Base-by-base conservation (phyloP, 305 asterid species). In the Plantago lanceolata region DNA sequence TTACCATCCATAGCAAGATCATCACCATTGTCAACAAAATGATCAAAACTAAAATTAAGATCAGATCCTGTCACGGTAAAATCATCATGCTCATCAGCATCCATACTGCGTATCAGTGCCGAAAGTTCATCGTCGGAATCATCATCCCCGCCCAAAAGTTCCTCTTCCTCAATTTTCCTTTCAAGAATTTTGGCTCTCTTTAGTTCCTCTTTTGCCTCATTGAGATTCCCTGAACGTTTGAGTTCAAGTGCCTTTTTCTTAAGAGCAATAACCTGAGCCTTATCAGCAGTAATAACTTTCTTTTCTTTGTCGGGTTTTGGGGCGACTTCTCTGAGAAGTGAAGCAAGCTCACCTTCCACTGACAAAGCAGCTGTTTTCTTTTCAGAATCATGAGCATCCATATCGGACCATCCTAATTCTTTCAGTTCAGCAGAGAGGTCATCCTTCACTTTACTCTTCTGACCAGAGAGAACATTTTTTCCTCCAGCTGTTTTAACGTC, bases 331-430 rank as follows among this genome's bases (percentile, higher is more conserved):
- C 84, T 81, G 16, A 86, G 75, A 64, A 94, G 90, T 5, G 86
- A 76, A 63, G 94, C 83, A 62, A 94, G 86, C 75, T 94, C 99
- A 65, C 99, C 87, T 78, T 90, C 99, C 74, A 94, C 61, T 66
- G 81, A 76, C 78, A 76, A 29, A 43, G 69, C 70, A 48, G 79
- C 80, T 2, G 93, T 84, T 76, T 56, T 82, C 72, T 79, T 88
- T 44, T 81, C 95, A 57, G 83, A 75, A 57, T 68, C 81, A 58
- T 54, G 87, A 59, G 90, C 82, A 76, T 94, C 99, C 68, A 72
- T 37, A 72, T 94, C 99, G 15, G 96, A 90, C 99, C 99, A 94
- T 64, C 99, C 99, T 73, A 94, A 71, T 68, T 86, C 96, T 85
- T 79, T 88, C 61, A 94, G 95, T 61, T 88, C 97, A 59, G 89